These are phyloP conservation scores for Euphorbia lathyris DNA, from an alignment of 345 rosid genomes.

Conservation along the genomic window DNA sequence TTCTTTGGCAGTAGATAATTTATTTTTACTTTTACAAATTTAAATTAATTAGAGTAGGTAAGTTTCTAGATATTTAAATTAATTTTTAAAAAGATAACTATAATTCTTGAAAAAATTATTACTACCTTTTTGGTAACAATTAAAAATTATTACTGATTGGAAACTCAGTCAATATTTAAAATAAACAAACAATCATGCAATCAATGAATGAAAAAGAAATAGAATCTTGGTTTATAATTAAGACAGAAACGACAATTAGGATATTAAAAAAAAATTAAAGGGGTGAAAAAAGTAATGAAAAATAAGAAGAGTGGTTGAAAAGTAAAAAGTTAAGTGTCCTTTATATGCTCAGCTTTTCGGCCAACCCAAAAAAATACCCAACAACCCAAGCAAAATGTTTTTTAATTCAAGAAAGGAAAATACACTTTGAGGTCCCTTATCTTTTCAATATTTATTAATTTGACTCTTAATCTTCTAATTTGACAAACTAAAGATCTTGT, in stretches of 20 bases:
- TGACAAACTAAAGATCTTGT: too few relatives aligned
- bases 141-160: not conserved
- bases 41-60: too few relatives aligned
- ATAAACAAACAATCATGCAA: not conserved
- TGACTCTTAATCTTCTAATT: too few relatives aligned
- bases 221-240: not conserved
- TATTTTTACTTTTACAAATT: too few relatives aligned
- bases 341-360: constrained; percentile 28
- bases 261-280: not conserved
- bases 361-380: constrained; percentile 18
- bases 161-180: not conserved
- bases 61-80: too few relatives aligned
- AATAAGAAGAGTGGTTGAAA: constrained; percentile 45
- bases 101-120: too few relatives aligned
- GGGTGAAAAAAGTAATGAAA: not conserved
- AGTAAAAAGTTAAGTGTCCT: constrained; percentile 34
- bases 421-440: too few relatives aligned
- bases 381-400: constrained; percentile 2
- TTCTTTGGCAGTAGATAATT: too few relatives aligned
- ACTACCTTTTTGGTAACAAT: too few relatives aligned
- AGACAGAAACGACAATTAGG: not conserved
- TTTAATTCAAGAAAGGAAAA: not conserved
- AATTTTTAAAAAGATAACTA: not conserved
- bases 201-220: not conserved
- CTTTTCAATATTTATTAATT: too few relatives aligned